Base-by-base conservation (phyloP, 805 yeast genomes). In the Pichia paraexigua region DNA sequence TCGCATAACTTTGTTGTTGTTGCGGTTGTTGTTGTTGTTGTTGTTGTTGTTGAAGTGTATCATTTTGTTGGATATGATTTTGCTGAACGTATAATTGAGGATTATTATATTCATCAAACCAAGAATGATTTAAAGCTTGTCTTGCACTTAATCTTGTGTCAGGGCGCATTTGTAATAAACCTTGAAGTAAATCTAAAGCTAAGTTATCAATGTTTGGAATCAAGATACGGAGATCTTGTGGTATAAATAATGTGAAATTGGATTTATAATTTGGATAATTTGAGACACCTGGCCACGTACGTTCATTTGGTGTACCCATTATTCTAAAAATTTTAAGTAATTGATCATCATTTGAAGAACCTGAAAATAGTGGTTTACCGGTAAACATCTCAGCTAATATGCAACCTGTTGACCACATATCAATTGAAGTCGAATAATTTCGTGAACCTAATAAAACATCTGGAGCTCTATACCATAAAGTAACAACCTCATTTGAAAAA, bases 331-430 rank as follows among this genome's bases (percentile, higher is more conserved):
- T 94, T 65, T 88, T 87, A 68, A 85, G 79, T 60, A 94, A 76
- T 69, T 94, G 98, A 70, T 94, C 99, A 51, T 94, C 97, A 68
- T 92, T 95, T 41, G 96, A 88, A 13, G 92, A 83, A 32, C 99
- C 99, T 21, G 98, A 96, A 69, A 94, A 94, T 48, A 94, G 73
- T 1, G 99, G 98, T 62, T 92, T 85, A 32, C 99, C 96, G n/a
- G 96, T 87, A 63, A 94, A 85, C 98, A 94, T 92, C 65, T 94
- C 99, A 3, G 97, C 98, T 66, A 94, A 79, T 50, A 94, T 94
- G 70, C 99, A 94, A 17, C 99, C 99, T 17, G 96, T 95, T 18
- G 97, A 89, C 99, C 99, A 94, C 71, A 94, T 88, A 66, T 94
- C 99, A 54, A 94, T 95, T 10, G 97, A 91, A 0, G 99, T 94